phyloP scores from a whole-genome alignment of 306 rosid species.

The Trifolium subterraneum region DNA sequence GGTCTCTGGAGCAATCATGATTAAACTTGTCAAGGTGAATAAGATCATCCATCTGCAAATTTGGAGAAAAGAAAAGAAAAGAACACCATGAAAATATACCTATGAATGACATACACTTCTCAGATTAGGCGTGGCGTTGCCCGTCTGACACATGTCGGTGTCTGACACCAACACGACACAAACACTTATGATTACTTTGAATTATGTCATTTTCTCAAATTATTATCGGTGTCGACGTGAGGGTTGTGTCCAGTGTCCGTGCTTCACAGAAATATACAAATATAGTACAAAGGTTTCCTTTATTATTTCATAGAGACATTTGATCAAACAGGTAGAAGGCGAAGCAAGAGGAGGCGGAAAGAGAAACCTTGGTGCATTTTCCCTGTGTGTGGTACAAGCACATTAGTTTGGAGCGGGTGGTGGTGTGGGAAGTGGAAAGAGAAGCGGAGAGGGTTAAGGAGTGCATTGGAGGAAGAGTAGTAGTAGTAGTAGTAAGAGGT shows the following conservation, averaged over 20 bases:
- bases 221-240: no score
- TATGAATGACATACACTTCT: no score
- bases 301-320: conserved; percentile 36
- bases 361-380: conserved; percentile 73
- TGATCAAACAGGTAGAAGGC: conserved; percentile 56
- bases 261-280: no score
- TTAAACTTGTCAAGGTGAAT: conserved; percentile 76
- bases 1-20: conserved; percentile 80
- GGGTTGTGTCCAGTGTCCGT: no score
- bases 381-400: conserved; percentile 91
- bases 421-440: conserved; percentile 53
- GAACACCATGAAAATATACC: not conserved
- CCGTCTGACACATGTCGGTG: no score
- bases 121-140: no score
- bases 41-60: conserved; percentile 84
- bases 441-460: conserved; percentile 50
- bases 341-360: not conserved
- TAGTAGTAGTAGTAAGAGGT: conserved; percentile 35
- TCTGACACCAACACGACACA: no score
- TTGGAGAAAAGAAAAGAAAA: not conserved
- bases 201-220: no score
- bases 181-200: no score
- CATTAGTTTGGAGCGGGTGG: conserved; percentile 72
- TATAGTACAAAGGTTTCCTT: no score
- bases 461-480: conserved; percentile 41